Percentiles rank a stretch among this genome's conserved stretches.
phyloP scores from a whole-genome alignment of 192 early-diverging fungal genomes.

The Obelidium mucronatum region DNA sequence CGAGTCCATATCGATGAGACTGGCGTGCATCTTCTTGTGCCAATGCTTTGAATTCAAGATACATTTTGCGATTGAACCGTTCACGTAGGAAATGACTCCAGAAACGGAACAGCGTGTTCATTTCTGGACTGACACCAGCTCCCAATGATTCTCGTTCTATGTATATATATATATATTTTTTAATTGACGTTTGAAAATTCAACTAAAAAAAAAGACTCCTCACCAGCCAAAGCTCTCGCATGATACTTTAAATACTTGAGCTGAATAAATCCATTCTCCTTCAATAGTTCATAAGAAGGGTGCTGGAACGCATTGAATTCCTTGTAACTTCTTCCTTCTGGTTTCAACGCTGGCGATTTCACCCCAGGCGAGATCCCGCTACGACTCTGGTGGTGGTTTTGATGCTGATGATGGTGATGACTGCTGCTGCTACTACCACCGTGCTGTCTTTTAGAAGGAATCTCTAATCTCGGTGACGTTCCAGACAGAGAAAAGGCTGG shows the following conservation, averaged over 20 bases:
- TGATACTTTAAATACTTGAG: conserved; percentile 97
- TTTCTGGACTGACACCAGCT: conserved; percentile 89
- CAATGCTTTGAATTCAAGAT: conserved; percentile 88
- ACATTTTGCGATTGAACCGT: conserved; percentile 94
- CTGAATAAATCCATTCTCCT: conserved; percentile 97
- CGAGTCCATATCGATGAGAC: conserved; percentile 93
- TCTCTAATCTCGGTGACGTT: not conserved
- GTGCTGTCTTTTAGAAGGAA: not conserved
- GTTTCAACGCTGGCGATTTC: not conserved
- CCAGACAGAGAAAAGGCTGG: not conserved
- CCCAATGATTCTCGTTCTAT: conserved; percentile 90
- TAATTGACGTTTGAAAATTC: not conserved
- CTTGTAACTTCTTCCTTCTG: conserved; percentile 41
- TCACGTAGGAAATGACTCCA: conserved; percentile 99
- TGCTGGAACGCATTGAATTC: conserved; percentile 70
- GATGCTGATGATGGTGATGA: not conserved
- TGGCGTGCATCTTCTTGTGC: conserved; percentile 85
- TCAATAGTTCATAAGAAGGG: conserved; percentile 90
- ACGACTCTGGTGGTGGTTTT: not conserved
- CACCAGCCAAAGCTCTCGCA: conserved; percentile 83
- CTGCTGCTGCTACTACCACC: not conserved
- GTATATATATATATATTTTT: not conserved
- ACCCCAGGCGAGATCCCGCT: not conserved
- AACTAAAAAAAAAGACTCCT: not conserved
- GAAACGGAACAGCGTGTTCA: conserved; percentile 98